These are phyloP conservation scores for Agapanthus africanus DNA, from an alignment of 106 monocot species.

Conservation along the genomic window DNA sequence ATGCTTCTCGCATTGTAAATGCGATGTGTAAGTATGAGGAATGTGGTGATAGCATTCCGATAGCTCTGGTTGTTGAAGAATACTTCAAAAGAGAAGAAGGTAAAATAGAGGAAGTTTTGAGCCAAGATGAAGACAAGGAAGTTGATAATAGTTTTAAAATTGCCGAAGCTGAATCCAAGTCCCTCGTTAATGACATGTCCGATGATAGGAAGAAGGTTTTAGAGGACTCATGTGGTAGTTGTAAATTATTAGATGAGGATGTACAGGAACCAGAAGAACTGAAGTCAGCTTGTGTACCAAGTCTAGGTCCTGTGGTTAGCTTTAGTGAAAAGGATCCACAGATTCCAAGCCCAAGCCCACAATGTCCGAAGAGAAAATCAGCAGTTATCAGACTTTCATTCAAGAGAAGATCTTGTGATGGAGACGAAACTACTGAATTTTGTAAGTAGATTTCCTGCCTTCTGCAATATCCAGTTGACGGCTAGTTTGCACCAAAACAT, in stretches of 20 bases:
- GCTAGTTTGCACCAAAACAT: neutral
- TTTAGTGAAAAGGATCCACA: slow-evolving; percentile 45
- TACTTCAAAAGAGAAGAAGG: slow-evolving; percentile 19
- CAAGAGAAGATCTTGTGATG: slow-evolving; percentile 63
- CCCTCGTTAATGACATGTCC: slow-evolving; percentile 6
- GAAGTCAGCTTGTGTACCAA: slow-evolving; percentile 28
- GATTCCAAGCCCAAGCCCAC: slow-evolving; percentile 20
- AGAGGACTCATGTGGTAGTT: slow-evolving; percentile 24
- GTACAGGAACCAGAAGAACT: slow-evolving; percentile 21
- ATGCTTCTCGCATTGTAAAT: slow-evolving; percentile 13
- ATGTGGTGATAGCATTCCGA: slow-evolving; percentile 20
- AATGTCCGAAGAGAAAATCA: slow-evolving; percentile 36
- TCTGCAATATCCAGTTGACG: neutral
- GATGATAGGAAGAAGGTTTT: slow-evolving; percentile 25
- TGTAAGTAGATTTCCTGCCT: slow-evolving; percentile 34
- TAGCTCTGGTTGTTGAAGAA: slow-evolving; percentile 33
- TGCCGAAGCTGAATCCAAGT: slow-evolving; percentile 10
- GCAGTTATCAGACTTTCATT: slow-evolving; percentile 59
- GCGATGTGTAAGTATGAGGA: slow-evolving; percentile 23
- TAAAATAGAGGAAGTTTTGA: slow-evolving; percentile 17
- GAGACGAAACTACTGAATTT: slow-evolving; percentile 56
- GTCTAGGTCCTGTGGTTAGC: slow-evolving; percentile 30
- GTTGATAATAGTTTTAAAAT: slow-evolving; percentile 12
- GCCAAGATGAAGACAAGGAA: slow-evolving; percentile 28
- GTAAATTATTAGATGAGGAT: slow-evolving; percentile 27